Base-by-base conservation (phyloP, 805 yeast species). In the Candida methanosorbosa region DNA sequence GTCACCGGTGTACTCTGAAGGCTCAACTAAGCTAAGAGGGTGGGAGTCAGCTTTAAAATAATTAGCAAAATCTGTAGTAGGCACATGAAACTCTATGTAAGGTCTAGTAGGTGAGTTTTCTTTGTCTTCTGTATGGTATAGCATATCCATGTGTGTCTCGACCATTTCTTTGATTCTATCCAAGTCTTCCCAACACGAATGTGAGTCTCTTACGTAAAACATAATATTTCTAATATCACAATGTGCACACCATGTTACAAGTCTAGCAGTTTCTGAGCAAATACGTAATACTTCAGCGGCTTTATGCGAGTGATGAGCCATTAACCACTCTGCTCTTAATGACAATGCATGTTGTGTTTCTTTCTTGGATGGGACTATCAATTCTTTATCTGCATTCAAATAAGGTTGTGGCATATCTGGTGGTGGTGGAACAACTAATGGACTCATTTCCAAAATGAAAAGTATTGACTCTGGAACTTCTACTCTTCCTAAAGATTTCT, bases 341-440 rank as follows among this genome's bases (percentile, higher is more conserved):
- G 55, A 47, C 9, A 62, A 35, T 0, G 49, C 60, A n/a, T 43
- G 36, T 13, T 56, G 56, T 1, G 59, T 44, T 36, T 61, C 63
- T 27, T 48, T 51, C 32, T 59, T 53, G 1, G 48, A 52, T 0
- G 75, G 75, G 7, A 58, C 50, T 6, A 57, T 50, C 3, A 68
- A 44, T 24, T 51, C 53, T 34, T 61, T 64, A 21, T 66, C 66
- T 2, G 61, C 61, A 31, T 61, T 61, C 26, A 69, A 42, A 41
- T 56, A 67, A 0, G 73, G 71, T 25, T 51, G 53, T 2, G 74
- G 74, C 12, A 65, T 38, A 12, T 56, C 62, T 1, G 70, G 66
- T 17, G 74, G 72, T 16, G 62, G 59, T 4, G 54, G 50, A 3
- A 56, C 44, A 4, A 56, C 48, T 30, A 50, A 32, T 1, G 54